Percentiles rank a stretch among this genome's conserved stretches.
phyloP scores from a whole-genome alignment of 441 rosid species.

The Croton setiger region DNA sequence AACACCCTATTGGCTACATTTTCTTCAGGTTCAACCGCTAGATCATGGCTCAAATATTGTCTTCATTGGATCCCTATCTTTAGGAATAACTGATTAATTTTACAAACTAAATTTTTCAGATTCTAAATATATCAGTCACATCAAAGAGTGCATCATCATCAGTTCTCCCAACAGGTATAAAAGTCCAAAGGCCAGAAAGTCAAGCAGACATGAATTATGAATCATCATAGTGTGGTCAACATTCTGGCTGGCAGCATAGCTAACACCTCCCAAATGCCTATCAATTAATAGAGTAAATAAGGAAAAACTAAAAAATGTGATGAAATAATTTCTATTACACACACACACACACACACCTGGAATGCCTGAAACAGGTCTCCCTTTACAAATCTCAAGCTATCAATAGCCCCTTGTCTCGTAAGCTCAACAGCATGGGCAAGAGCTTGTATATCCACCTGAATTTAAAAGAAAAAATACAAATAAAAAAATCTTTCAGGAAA shows the following conservation, averaged over 20 bases:
- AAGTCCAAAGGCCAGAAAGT: neutral
- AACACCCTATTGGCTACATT: too few species aligned
- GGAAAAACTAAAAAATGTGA: neutral
- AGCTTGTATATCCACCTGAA: slow-evolving; percentile 92
- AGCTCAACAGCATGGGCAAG: slow-evolving; percentile 97
- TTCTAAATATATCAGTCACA: neutral
- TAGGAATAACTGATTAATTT: too few species aligned
- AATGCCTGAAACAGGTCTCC: slow-evolving; percentile 92
- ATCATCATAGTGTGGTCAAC: neutral
- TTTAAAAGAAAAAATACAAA: slow-evolving; percentile 14
- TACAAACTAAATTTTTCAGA: neutral
- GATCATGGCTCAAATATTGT: too few species aligned
- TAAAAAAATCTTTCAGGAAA: neutral
- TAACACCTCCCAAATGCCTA: neutral
- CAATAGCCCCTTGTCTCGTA: slow-evolving; percentile 94
- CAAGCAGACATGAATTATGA: neutral
- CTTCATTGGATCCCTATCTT: too few species aligned
- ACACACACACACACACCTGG: slow-evolving; percentile 41
- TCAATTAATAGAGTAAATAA: neutral
- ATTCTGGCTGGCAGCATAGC: neutral
- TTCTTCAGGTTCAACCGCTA: too few species aligned
- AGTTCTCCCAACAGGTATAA: neutral
- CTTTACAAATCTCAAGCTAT: slow-evolving; percentile 89
- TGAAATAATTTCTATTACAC: neutral
- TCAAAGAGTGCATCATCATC: neutral